A percentile compares a stretch with the other conserved stretches of the same genome.
Conservation (phyloP, 305 asterid genomes). For the Euphrasia arctica region DNA sequence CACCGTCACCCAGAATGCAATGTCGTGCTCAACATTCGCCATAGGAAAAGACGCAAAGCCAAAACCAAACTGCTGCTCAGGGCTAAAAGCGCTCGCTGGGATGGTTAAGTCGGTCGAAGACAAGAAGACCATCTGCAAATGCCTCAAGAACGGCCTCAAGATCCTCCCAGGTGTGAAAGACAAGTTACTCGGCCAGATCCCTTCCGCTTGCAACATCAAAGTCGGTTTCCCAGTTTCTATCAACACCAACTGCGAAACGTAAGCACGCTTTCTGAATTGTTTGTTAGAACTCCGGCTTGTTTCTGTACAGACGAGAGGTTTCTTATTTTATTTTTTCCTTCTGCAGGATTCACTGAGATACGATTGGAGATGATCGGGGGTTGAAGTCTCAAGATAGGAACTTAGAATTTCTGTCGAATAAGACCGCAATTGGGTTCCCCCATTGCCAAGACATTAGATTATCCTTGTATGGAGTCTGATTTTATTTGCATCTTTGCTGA, state of each 20-base stretch:
- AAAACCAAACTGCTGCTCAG: constrained; percentile 41
- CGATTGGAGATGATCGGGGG: constrained; percentile 21
- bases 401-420: constrained; percentile 33
- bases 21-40: constrained; percentile 43
- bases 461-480: constrained; percentile 11
- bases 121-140: constrained; percentile 58
- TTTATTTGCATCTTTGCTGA: constrained; percentile 5
- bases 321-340: constrained; percentile 10
- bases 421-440: constrained; percentile 25
- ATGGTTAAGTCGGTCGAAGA: constrained; percentile 44
- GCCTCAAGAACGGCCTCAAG: constrained; percentile 55
- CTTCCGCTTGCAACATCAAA: constrained; percentile 47
- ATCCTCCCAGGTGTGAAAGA: constrained; percentile 55
- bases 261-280: constrained; percentile 17
- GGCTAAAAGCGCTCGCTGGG: constrained; percentile 40
- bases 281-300: background rate
- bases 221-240: constrained; percentile 64
- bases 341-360: constrained; percentile 48
- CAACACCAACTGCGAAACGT: constrained; percentile 49
- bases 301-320: background rate
- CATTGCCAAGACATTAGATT: constrained; percentile 3
- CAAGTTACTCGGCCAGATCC: constrained; percentile 49
- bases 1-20: constrained; percentile 43
- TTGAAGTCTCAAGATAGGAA: constrained; percentile 18
- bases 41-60: constrained; percentile 41